phyloP scores from a whole-genome alignment of 140 eudicot genomes.

The Senecio squalidus region DNA sequence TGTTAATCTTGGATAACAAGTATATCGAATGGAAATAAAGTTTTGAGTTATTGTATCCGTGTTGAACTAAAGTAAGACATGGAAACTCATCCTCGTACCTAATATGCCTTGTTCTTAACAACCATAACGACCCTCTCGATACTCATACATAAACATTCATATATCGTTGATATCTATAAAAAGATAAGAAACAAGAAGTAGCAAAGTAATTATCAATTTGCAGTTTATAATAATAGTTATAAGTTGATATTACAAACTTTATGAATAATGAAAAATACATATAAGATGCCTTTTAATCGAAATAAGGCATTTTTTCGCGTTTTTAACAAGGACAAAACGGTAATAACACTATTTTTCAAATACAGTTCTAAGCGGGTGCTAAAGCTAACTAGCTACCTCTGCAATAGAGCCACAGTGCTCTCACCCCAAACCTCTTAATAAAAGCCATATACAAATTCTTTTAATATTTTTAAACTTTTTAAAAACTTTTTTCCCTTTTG shows the following conservation, averaged over 20 bases:
- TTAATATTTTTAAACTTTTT: slow-evolving; percentile 4
- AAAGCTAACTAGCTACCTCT: slow-evolving; percentile 66
- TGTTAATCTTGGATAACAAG: too few relatives aligned
- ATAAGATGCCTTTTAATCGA: slow-evolving; percentile 13
- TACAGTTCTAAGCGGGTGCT: slow-evolving; percentile 62
- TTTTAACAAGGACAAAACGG: slow-evolving; percentile 9
- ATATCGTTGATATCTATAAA: background rate
- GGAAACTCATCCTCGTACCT: too few relatives aligned
- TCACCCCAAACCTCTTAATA: slow-evolving; percentile 15
- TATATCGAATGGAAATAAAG: too few relatives aligned
- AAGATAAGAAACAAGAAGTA: slow-evolving; percentile 7
- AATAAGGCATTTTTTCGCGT: slow-evolving; percentile 18
- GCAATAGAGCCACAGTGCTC: slow-evolving; percentile 43
- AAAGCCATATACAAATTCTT: slow-evolving; percentile 22
- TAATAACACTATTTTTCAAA: slow-evolving; percentile 14
- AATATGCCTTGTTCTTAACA: too few relatives aligned
- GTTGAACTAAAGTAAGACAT: too few relatives aligned
- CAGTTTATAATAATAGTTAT: slow-evolving; percentile 6
- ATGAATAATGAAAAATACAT: slow-evolving; percentile 24
- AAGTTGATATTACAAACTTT: slow-evolving; percentile 21
- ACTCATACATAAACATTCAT: too few relatives aligned
- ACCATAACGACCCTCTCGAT: too few relatives aligned
- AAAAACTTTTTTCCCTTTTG: background rate
- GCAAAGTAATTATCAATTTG: slow-evolving; percentile 1
- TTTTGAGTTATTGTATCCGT: too few relatives aligned